Percentiles rank a stretch among this genome's conserved stretches.
phyloP scores from a whole-genome alignment of 371 early-diverging fungal species.

The Mucor indicus region DNA sequence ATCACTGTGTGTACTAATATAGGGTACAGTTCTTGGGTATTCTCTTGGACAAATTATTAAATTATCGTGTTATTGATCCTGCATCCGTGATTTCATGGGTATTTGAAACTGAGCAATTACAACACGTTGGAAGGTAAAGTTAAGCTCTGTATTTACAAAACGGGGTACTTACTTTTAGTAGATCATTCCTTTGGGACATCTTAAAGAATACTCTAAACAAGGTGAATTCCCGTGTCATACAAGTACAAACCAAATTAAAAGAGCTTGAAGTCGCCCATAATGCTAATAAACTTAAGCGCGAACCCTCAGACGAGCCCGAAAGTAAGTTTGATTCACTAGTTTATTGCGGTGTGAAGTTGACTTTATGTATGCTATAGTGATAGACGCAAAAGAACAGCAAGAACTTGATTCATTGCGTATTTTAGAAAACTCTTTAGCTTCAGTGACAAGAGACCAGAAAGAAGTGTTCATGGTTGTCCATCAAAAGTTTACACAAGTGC shows the following conservation, averaged over 20 bases:
- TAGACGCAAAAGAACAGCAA: conserved; percentile 46
- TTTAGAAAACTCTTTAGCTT: conserved; percentile 62
- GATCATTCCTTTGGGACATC: conserved; percentile 76
- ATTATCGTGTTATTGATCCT: conserved; percentile 90
- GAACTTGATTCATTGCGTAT: conserved; percentile 54
- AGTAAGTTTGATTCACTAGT: conserved; percentile 21
- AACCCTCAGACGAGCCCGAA: conserved; percentile 23
- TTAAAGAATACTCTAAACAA: conserved; percentile 77
- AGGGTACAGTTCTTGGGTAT: conserved; percentile 74
- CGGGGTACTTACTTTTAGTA: conserved; percentile 1
- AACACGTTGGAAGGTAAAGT: conserved; percentile 49
- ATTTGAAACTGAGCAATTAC: conserved; percentile 57
- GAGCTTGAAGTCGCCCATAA: conserved; percentile 35
- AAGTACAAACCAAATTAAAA: conserved; percentile 61
- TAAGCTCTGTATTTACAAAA: not conserved
- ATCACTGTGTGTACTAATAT: no score
- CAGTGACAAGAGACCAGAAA: conserved; percentile 75
- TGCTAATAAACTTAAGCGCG: conserved; percentile 33
- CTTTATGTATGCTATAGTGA: conserved; percentile 22
- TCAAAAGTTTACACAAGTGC: conserved; percentile 66
- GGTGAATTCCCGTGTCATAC: conserved; percentile 76
- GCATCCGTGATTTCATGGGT: conserved; percentile 76
- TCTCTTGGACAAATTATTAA: conserved; percentile 84
- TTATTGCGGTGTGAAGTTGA: no score
- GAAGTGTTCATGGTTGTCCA: conserved; percentile 76